A percentile compares a stretch with the other conserved stretches of the same genome.
Conservation (phyloP, 2,329 filamentous ascomycete species). For the Botrytis paeoniae region DNA sequence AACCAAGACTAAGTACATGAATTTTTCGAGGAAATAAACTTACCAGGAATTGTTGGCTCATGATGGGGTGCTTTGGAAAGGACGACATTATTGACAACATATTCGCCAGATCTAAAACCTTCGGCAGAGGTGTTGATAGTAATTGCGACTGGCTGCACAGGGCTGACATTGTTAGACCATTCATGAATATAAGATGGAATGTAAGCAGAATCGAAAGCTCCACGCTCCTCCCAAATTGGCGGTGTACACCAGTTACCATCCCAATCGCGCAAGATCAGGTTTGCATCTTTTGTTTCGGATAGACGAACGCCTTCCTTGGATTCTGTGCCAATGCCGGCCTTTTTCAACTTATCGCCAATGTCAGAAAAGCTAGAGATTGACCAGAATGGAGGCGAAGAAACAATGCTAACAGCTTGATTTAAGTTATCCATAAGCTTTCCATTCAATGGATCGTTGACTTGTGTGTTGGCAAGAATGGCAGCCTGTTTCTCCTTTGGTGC, state of each 20-base stretch:
- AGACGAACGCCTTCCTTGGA: conserved; percentile 26
- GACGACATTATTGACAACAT: conserved; percentile 21
- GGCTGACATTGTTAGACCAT: conserved; percentile 27
- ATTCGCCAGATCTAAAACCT: conserved; percentile 24
- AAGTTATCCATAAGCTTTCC: not conserved
- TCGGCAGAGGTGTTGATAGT: not conserved
- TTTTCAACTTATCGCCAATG: conserved; percentile 23
- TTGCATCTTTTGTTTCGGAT: conserved; percentile 26
- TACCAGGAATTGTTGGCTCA: conserved; percentile 30
- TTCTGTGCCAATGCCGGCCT: not conserved
- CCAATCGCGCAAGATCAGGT: conserved; percentile 29
- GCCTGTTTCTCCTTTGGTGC: not conserved
- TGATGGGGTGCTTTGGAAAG: conserved; percentile 23
- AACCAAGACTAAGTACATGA: not conserved
- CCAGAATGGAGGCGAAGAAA: conserved; percentile 13
- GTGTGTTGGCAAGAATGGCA: not conserved
- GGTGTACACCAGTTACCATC: conserved; percentile 29
- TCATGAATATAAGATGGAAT: conserved; percentile 32
- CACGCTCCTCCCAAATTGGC: conserved; percentile 33
- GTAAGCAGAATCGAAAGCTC: conserved; percentile 28
- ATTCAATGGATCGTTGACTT: not conserved
- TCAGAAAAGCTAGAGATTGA: conserved; percentile 15
- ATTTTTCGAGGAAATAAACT: not conserved
- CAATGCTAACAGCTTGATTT: not conserved
- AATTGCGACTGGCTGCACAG: conserved; percentile 11